A percentile compares a stretch with the other conserved stretches of the same genome.
Conservation (phyloP, 495 filamentous ascomycete genomes). For the Podospora didyma region DNA sequence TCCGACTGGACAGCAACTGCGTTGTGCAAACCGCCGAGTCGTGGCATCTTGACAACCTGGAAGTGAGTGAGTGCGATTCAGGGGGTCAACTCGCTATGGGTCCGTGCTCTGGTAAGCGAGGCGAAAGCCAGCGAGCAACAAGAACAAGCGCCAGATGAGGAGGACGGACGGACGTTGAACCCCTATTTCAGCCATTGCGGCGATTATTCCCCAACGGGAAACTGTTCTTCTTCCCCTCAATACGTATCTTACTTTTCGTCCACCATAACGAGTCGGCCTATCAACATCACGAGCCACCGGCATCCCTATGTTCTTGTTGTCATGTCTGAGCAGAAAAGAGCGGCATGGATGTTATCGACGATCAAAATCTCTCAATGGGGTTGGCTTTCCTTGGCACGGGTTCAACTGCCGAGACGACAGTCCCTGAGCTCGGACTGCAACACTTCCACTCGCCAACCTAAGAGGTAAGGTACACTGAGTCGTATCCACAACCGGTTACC, state of each 20-base stretch:
- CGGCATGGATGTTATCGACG: no score
- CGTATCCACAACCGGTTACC: neutral
- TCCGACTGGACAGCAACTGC: conserved; percentile 6
- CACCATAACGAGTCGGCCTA: no score
- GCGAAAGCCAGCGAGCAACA: neutral
- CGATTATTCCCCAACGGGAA: no score
- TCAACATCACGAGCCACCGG: no score
- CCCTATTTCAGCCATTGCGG: neutral
- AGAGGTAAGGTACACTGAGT: no score
- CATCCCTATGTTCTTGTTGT: no score
- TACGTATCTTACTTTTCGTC: no score
- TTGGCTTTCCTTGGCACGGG: neutral
- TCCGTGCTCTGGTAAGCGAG: neutral
- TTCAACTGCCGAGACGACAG: neutral
- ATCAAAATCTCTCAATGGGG: no score
- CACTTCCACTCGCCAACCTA: neutral
- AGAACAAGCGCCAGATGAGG: neutral
- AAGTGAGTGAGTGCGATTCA: neutral
- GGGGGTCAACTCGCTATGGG: neutral
- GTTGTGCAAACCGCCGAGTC: neutral
- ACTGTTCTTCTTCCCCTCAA: no score
- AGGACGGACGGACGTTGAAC: neutral
- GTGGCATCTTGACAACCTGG: conserved; percentile 1
- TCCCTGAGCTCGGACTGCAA: neutral
- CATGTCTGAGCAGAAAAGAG: no score